These are phyloP conservation scores for Cantharellus cinnabarinus DNA, from an alignment of 768 basidiomycete genomes.

Conservation along the genomic window DNA sequence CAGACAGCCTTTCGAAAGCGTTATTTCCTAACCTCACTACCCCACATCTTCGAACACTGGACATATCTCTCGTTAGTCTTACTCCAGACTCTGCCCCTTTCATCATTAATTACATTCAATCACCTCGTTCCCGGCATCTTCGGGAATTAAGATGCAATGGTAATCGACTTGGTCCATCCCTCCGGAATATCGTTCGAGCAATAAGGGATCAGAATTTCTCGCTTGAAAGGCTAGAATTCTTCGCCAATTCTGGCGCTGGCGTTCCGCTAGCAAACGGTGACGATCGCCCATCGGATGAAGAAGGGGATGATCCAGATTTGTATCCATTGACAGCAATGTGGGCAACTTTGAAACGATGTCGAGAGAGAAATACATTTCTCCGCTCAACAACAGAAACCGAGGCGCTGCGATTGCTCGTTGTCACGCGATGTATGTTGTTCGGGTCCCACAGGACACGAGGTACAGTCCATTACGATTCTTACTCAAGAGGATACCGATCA, in stretches of 20 bases:
- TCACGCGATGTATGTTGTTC: too few species aligned
- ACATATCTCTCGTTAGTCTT: background rate
- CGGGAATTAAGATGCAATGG: conserved; percentile 7
- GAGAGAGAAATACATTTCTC: background rate
- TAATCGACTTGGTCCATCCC: background rate
- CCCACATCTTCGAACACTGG: background rate
- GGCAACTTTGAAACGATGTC: background rate
- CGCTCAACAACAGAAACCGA: background rate
- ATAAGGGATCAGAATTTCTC: background rate
- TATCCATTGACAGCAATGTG: background rate
- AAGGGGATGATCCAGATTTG: background rate
- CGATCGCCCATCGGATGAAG: background rate
- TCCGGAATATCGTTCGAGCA: background rate
- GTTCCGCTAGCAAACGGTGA: background rate
- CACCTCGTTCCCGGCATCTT: conserved; percentile 14
- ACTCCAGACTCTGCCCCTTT: background rate
- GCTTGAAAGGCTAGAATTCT: background rate
- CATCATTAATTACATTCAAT: background rate
- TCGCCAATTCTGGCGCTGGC: background rate
- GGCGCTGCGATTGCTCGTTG: background rate
- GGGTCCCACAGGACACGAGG: too few species aligned
- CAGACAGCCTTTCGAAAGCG: background rate
- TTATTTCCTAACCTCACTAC: background rate
- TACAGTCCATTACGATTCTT: too few species aligned
- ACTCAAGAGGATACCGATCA: too few species aligned